Conservation (phyloP, 192 early-diverging fungal genomes). For the Coemansia sp. region DNA sequence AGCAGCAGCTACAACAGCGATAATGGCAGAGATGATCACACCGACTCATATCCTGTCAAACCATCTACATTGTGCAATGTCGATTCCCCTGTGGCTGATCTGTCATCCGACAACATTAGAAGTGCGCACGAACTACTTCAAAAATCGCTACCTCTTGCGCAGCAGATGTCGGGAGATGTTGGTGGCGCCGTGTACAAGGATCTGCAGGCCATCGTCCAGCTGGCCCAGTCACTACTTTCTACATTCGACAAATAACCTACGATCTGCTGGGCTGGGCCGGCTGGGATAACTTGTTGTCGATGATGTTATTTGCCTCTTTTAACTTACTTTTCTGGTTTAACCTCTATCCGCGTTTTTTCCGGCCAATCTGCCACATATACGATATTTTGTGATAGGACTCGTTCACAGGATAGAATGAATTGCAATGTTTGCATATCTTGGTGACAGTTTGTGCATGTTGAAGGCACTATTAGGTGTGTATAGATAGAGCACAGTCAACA, state of each 20-base stretch:
- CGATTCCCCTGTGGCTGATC: not conserved
- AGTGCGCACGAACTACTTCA: constrained; percentile 26
- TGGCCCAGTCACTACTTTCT: constrained; percentile 27
- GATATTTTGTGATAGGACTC: no score
- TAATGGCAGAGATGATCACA: not conserved
- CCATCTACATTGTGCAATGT: no score
- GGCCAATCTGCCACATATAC: no score
- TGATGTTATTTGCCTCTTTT: not conserved
- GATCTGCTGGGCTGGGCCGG: no score
- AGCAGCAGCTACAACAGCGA: constrained; percentile 1
- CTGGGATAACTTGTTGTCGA: not conserved
- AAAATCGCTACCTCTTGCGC: constrained; percentile 3
- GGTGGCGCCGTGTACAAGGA: constrained; percentile 15
- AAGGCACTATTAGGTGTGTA: no score
- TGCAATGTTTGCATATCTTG: no score
- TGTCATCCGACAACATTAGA: constrained; percentile 19
- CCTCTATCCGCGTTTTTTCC: no score
- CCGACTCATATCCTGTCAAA: not conserved
- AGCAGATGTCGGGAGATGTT: constrained; percentile 5
- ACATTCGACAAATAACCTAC: constrained; percentile 9
- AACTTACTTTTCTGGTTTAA: no score
- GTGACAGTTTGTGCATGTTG: no score
- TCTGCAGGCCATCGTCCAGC: constrained; percentile 30
- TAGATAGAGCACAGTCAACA: no score
- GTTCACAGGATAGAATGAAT: no score